Conservation (phyloP, 2,329 filamentous ascomycete species). For the Blastomyces percursus region DNA sequence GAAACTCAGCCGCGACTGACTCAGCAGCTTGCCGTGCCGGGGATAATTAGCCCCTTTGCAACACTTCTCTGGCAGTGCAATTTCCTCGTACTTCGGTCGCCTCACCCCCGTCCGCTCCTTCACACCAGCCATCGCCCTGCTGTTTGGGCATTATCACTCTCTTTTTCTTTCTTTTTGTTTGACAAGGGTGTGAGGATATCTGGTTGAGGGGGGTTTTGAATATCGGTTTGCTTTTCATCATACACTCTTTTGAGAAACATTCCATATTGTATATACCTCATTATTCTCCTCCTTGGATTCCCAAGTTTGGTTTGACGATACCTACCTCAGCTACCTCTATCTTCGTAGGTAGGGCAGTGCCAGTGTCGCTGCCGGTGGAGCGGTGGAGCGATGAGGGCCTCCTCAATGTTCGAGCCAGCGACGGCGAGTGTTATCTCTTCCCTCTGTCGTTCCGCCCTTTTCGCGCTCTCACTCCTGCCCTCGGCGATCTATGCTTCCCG, state of each 20-base stretch:
- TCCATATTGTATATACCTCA: neutral
- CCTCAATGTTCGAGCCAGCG: slow-evolving; percentile 37
- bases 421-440: slow-evolving; percentile 30
- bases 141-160: slow-evolving; percentile 1
- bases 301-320: neutral
- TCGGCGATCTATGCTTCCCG: slow-evolving; percentile 22
- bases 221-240: neutral
- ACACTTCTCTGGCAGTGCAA: slow-evolving; percentile 9
- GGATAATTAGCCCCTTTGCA: slow-evolving; percentile 7
- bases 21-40: neutral
- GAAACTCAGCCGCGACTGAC: neutral
- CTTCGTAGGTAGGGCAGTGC: neutral
- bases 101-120: slow-evolving; percentile 7
- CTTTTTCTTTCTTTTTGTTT: slow-evolving; percentile 5
- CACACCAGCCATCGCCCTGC: slow-evolving; percentile 5
- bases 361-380: slow-evolving; percentile 30
- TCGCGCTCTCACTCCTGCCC: slow-evolving; percentile 8
- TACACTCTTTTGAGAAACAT: slow-evolving; percentile 1
- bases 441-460: slow-evolving; percentile 19
- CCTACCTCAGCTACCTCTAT: neutral
- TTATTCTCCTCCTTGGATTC: neutral
- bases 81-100: slow-evolving; percentile 8
- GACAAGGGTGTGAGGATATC: neutral
- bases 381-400: slow-evolving; percentile 33
- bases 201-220: neutral